Conservation (phyloP, 495 filamentous ascomycete species). For the Penicillium taxi region DNA sequence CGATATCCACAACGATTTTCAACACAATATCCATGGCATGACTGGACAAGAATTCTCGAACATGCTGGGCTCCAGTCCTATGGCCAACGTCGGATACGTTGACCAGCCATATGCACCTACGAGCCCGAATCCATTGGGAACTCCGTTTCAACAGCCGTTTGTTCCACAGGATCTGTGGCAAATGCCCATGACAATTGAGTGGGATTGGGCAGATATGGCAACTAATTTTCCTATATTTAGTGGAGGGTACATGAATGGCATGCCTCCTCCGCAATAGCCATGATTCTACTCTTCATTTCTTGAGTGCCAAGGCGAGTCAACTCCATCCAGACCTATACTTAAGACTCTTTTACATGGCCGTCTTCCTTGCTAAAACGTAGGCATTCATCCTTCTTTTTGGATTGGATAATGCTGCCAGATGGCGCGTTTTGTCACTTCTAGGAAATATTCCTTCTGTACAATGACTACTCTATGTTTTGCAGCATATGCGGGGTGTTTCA, state of each 20-base stretch:
- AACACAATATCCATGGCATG: constrained; percentile 25
- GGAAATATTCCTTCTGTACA: no score
- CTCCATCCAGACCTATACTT: no score
- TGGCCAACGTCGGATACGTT: constrained; percentile 34
- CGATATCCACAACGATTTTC: constrained; percentile 17
- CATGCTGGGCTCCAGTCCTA: constrained; percentile 34
- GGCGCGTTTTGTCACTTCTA: no score
- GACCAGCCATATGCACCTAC: constrained; percentile 33
- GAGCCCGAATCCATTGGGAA: constrained; percentile 33
- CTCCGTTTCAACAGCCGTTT: constrained; percentile 76
- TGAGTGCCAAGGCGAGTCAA: constrained; percentile 3
- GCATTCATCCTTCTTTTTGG: no score
- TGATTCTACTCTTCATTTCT: constrained; percentile 15
- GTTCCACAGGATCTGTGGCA: constrained; percentile 96
- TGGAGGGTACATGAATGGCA: constrained; percentile 15
- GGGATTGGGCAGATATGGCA: constrained; percentile 92
- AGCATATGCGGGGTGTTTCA: no score
- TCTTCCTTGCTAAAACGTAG: no score
- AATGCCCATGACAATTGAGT: constrained; percentile 93
- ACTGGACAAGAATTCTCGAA: constrained; percentile 33
- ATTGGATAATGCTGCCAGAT: no score
- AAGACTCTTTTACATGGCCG: no score
- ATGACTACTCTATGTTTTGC: no score
- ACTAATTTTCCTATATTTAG: constrained; percentile 40
- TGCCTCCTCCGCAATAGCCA: constrained; percentile 19